Conservation (phyloP, 2,329 filamentous ascomycete species). For the Colletotrichum navitas region DNA sequence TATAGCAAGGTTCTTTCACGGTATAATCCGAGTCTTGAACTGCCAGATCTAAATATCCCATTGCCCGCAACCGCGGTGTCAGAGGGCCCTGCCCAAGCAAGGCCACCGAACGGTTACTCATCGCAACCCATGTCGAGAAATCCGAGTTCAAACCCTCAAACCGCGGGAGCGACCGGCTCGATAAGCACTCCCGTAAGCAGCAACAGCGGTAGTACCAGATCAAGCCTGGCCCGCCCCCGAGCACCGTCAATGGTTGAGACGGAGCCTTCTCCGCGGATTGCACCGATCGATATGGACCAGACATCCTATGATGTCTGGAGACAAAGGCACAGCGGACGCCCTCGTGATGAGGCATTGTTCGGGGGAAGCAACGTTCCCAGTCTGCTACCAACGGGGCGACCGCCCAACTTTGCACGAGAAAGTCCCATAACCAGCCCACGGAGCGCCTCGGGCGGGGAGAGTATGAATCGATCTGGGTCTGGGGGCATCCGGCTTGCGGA, state of each 20-base stretch:
- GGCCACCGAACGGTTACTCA: constrained; percentile 56
- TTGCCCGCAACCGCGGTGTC: constrained; percentile 38
- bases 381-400: constrained; percentile 5
- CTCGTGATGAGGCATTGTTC: constrained; percentile 21
- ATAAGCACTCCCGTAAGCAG: constrained; percentile 39
- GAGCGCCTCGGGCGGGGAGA: constrained; percentile 21
- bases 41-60: constrained; percentile 43
- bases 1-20: constrained; percentile 30
- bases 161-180: constrained; percentile 13
- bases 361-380: constrained; percentile 28
- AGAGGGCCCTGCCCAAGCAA: constrained; percentile 45
- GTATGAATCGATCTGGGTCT: constrained; percentile 32
- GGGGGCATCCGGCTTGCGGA: constrained; percentile 35
- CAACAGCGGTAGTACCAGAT: constrained; percentile 43
- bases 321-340: constrained; percentile 35
- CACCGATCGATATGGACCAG: constrained; percentile 47
- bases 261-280: constrained; percentile 57
- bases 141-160: constrained; percentile 49
- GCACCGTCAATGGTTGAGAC: constrained; percentile 58
- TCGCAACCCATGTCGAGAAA: constrained; percentile 65
- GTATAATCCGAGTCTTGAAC: constrained; percentile 5
- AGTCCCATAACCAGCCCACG: constrained; percentile 23
- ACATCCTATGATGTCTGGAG: constrained; percentile 49
- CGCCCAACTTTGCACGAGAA: constrained; percentile 26
- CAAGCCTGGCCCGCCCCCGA: constrained; percentile 46